Evolutionary conservation across 1,284 basidiomycete species (phyloP).

Genomic region (Trichosporon asahii): DNA sequence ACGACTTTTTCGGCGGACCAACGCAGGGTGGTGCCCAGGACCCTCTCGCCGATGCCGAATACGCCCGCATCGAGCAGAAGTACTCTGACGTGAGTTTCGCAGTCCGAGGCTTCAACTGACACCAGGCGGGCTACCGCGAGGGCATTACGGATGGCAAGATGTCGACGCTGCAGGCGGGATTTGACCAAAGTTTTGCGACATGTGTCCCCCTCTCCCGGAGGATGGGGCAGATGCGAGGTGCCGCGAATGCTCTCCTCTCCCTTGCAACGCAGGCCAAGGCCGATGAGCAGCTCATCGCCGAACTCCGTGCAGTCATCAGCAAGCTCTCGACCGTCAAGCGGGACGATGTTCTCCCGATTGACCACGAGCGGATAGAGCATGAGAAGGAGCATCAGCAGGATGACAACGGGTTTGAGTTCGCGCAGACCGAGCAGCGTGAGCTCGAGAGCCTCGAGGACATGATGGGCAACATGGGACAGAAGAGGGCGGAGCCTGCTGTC

Average conservation of each 20-base stretch:
- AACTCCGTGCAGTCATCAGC: constrained; percentile 59
- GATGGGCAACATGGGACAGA: constrained; percentile 35
- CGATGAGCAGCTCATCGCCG: constrained; percentile 62
- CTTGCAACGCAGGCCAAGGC: constrained; percentile 14
- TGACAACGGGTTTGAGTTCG: constrained; percentile 63
- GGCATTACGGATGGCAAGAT: constrained; percentile 58
- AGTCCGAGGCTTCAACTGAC: neutral
- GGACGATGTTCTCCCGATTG: constrained; percentile 41
- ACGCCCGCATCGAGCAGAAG: constrained; percentile 38
- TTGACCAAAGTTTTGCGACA: constrained; percentile 54
- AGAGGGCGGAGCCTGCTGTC: constrained; percentile 36
- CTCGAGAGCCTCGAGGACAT: constrained; percentile 55
- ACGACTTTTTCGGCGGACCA: constrained; percentile 22
- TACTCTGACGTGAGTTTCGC: constrained; percentile 48
- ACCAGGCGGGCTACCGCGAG: constrained; percentile 57
- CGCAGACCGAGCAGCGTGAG: constrained; percentile 56
- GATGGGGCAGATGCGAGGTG: constrained; percentile 53
- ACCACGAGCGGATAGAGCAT: constrained; percentile 45
- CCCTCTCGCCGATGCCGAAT: constrained; percentile 47
- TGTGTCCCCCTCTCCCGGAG: constrained; percentile 52
- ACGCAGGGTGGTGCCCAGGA: constrained; percentile 36
- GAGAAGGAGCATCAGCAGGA: constrained; percentile 43
- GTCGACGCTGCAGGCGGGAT: constrained; percentile 55
- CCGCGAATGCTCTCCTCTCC: constrained; percentile 48
- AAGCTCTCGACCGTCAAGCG: constrained; percentile 35